These are phyloP conservation scores for Solanum aculeatissimum DNA, from an alignment of 305 asterid genomes.

Conservation along the genomic window DNA sequence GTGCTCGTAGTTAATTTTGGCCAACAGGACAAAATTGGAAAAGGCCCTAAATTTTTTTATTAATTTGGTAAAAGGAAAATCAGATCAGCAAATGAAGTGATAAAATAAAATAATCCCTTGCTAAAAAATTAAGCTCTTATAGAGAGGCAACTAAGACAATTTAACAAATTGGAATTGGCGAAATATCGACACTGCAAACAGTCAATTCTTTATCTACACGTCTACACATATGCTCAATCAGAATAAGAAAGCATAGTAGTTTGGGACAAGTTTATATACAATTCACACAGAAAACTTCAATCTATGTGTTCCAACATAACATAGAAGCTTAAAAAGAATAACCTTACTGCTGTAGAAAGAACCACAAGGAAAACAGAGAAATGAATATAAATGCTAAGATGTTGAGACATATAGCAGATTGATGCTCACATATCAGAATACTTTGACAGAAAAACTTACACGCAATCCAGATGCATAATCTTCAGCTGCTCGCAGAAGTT, in stretches of 20 bases:
- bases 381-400: background rate
- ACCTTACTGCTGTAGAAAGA: background rate
- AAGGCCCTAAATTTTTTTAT: background rate
- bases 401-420: background rate
- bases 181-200: background rate
- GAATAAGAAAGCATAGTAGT: background rate
- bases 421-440: background rate
- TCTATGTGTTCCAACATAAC: background rate
- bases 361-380: background rate
- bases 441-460: slow-evolving; percentile 27
- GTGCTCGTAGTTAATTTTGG: background rate
- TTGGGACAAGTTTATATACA: background rate
- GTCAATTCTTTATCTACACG: background rate
- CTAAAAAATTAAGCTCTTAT: background rate
- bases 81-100: background rate
- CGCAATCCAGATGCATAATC: slow-evolving; percentile 98
- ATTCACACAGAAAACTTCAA: background rate
- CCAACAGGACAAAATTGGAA: background rate
- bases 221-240: background rate
- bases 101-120: background rate
- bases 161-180: background rate
- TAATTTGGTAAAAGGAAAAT: background rate
- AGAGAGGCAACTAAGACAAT: background rate
- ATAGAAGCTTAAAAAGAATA: background rate
- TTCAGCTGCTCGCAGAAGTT: slow-evolving; percentile 97